phyloP scores from a whole-genome alignment of 1,284 basidiomycete genomes.

The Fomitiporia mediterranea region DNA sequence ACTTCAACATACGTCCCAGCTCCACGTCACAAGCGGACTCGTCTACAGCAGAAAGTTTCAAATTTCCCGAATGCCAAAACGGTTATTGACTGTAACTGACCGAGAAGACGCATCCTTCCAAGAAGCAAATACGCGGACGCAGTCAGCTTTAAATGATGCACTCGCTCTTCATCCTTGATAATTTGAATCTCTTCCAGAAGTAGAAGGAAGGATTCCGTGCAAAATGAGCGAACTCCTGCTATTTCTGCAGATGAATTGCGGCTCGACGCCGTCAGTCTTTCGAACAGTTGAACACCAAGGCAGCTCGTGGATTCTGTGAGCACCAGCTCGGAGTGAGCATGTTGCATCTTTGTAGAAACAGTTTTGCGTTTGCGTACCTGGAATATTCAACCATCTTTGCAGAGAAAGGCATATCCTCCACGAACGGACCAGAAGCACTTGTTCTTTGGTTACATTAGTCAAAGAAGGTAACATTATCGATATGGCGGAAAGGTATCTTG shows the following conservation, averaged over 20 bases:
- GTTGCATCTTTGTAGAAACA: not conserved
- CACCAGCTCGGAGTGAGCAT: not conserved
- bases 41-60: slow-evolving; percentile 5
- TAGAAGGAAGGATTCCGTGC: slow-evolving; percentile 6
- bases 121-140: slow-evolving; percentile 35
- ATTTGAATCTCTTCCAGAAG: slow-evolving; percentile 14
- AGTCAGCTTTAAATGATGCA: slow-evolving; percentile 29
- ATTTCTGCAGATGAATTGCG: not conserved
- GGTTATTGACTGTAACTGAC: slow-evolving; percentile 26
- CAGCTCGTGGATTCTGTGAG: not conserved
- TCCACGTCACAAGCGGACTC: slow-evolving; percentile 1
- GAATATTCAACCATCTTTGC: slow-evolving; percentile 7
- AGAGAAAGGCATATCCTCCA: slow-evolving; percentile 11
- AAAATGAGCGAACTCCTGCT: not conserved
- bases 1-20: not conserved
- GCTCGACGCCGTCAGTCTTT: not conserved
- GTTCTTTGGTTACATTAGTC: not conserved
- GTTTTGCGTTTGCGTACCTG: not conserved
- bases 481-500: not conserved
- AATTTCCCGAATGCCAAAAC: not conserved
- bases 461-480: not conserved
- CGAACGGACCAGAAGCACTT: not conserved
- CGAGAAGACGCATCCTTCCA: slow-evolving; percentile 23
- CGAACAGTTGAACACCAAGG: not conserved
- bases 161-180: not conserved